Evolutionary conservation across 345 rosid species (phyloP).

Genomic region (Boechera stricta): DNA sequence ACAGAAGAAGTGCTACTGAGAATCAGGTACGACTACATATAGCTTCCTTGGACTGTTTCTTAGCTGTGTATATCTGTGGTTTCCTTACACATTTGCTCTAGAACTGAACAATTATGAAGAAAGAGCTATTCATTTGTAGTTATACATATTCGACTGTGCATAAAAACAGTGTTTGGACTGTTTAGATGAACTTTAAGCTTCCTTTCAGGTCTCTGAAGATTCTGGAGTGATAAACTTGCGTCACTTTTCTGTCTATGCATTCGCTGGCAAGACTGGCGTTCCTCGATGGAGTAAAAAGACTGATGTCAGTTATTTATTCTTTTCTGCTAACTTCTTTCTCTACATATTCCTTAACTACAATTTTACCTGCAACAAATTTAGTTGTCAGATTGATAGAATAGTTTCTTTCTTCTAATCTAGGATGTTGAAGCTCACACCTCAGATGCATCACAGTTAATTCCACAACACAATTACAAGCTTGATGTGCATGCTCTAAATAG

Average conservation of each 20-base stretch:
- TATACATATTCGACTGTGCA: conserved; percentile 8
- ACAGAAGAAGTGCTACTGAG: conserved; percentile 89
- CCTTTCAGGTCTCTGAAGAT: conserved; percentile 72
- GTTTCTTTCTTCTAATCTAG: conserved; percentile 52
- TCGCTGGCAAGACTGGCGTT: conserved; percentile 77
- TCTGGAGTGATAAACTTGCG: conserved; percentile 75
- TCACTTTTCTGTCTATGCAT: conserved; percentile 92
- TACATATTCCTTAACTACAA: neutral
- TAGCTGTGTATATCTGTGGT: conserved; percentile 5
- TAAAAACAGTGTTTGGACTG: conserved; percentile 25
- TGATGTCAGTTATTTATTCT: conserved; percentile 59
- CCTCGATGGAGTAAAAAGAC: conserved; percentile 89
- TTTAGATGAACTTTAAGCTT: conserved; percentile 34
- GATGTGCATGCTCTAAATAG: conserved; percentile 82
- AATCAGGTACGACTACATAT: conserved; percentile 64
- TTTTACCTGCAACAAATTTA: conserved; percentile 15
- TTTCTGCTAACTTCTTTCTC: conserved; percentile 17
- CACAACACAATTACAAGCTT: conserved; percentile 97
- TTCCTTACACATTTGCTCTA: conserved; percentile 14
- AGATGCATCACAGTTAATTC: conserved; percentile 81
- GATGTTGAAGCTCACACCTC: conserved; percentile 73
- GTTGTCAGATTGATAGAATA: conserved; percentile 20
- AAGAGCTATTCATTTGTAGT: conserved; percentile 1
- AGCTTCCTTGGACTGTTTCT: conserved; percentile 26
- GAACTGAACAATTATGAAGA: conserved; percentile 20